Conservation (phyloP, 176 grass and related monocot genomes). For the Oryza coarctata region DNA sequence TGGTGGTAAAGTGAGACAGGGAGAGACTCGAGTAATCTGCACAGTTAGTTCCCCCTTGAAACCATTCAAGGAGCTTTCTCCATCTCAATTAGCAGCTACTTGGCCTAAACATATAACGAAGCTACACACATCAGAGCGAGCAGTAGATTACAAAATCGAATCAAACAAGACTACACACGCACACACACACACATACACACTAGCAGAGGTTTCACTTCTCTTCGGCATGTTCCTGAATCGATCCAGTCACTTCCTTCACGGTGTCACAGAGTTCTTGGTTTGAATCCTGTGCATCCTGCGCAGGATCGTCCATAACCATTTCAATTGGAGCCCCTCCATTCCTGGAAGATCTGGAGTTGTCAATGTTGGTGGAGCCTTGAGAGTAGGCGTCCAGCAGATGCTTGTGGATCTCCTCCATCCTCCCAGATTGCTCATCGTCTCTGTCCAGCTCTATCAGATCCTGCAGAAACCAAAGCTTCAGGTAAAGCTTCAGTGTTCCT, state of each 20-base stretch:
- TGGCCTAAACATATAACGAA: background rate
- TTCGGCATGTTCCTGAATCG: background rate
- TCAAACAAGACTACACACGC: background rate
- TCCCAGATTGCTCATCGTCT: slow-evolving; percentile 72
- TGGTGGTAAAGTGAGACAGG: background rate
- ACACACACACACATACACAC: background rate
- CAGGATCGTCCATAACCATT: background rate
- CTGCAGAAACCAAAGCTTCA: slow-evolving; percentile 32
- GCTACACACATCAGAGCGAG: background rate
- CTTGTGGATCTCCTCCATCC: slow-evolving; percentile 80
- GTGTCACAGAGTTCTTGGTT: background rate
- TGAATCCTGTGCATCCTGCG: background rate
- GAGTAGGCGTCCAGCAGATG: slow-evolving; percentile 72
- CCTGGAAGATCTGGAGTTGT: background rate
- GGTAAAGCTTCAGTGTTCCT: background rate
- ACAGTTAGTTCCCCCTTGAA: background rate
- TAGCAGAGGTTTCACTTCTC: background rate
- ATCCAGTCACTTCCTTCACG: background rate
- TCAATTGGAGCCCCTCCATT: slow-evolving; percentile 19
- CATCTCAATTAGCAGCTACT: background rate
- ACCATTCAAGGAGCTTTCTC: background rate
- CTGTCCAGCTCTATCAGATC: slow-evolving; percentile 92
- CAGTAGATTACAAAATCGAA: background rate
- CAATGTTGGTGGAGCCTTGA: slow-evolving; percentile 29
- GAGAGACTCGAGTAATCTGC: background rate